These are phyloP conservation scores for Talaromyces sp. DNA, from an alignment of 2,329 filamentous ascomycete species.

Conservation along the genomic window DNA sequence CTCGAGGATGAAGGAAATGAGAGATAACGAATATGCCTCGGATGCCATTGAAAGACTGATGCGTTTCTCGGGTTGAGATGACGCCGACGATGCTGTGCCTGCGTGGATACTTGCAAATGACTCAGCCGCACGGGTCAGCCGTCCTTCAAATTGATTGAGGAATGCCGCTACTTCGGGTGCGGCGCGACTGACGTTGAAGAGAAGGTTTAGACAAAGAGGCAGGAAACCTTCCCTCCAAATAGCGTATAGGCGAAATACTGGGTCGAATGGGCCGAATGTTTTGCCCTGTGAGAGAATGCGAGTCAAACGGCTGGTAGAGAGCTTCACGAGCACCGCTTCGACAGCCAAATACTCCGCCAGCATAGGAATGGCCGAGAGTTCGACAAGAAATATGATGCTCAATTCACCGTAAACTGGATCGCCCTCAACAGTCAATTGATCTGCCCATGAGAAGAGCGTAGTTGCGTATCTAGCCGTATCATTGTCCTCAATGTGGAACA, in stretches of 20 bases:
- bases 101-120: constrained; percentile 58
- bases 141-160: constrained; percentile 80
- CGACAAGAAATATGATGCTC: constrained; percentile 82
- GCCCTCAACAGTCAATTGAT: constrained; percentile 70
- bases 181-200: constrained; percentile 74
- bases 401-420: constrained; percentile 93
- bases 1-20: constrained; percentile 70
- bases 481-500: constrained; percentile 62
- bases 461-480: constrained; percentile 76
- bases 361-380: constrained; percentile 74
- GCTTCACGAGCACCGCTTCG: constrained; percentile 74
- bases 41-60: constrained; percentile 70
- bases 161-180: constrained; percentile 83
- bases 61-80: constrained; percentile 51
- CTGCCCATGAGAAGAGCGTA: constrained; percentile 90
- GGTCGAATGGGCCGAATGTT: constrained; percentile 74
- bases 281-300: constrained; percentile 67
- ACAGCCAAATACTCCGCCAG: constrained; percentile 88
- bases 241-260: constrained; percentile 71
- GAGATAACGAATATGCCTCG: constrained; percentile 74
- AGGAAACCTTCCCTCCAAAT: constrained; percentile 89
- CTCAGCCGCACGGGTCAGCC: constrained; percentile 69
- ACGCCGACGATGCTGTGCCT: constrained; percentile 48
- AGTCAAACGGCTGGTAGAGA: constrained; percentile 75
- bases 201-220: constrained; percentile 82